phyloP scores from a whole-genome alignment of 1,139 yeast genomes.

The Eremothecium coryli region DNA sequence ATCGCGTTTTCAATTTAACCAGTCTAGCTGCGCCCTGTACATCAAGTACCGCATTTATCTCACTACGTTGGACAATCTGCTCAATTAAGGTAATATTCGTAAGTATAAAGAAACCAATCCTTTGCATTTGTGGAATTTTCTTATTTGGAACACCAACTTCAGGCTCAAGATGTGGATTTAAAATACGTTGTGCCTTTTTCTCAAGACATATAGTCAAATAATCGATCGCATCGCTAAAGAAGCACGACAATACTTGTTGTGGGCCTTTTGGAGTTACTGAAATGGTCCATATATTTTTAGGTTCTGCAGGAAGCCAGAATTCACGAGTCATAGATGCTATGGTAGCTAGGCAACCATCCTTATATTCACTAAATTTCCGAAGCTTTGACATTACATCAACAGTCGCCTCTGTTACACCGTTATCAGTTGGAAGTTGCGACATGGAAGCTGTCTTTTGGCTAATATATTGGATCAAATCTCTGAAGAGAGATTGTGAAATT shows the following conservation, averaged over 20 bases:
- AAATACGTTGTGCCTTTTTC: conserved; percentile 39
- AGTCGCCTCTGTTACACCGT: conserved; percentile 60
- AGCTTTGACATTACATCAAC: conserved; percentile 58
- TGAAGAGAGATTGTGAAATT: conserved; percentile 40
- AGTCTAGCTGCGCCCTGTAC: conserved; percentile 52
- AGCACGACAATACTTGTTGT: conserved; percentile 49
- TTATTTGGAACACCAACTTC: conserved; percentile 19
- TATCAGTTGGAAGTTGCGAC: conserved; percentile 45
- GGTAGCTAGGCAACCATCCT: conserved; percentile 44
- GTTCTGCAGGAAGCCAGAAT: conserved; percentile 58
- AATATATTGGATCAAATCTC: conserved; percentile 43
- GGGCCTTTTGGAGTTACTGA: conserved; percentile 33
- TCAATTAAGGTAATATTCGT: conserved; percentile 69
- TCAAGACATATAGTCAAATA: conserved; percentile 55
- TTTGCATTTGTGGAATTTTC: conserved; percentile 30
- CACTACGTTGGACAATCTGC: conserved; percentile 57
- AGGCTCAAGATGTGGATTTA: conserved; percentile 34
- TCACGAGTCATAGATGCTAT: conserved; percentile 48
- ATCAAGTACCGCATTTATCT: conserved; percentile 49
- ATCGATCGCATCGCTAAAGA: conserved; percentile 67
- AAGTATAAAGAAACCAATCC: conserved; percentile 59
- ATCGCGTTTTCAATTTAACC: conserved; percentile 62
- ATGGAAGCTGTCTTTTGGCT: conserved; percentile 42
- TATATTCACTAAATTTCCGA: conserved; percentile 56
- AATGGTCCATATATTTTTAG: conserved; percentile 24